phyloP scores from a whole-genome alignment of 306 rosid genomes.

The Vachellia collinsii region DNA sequence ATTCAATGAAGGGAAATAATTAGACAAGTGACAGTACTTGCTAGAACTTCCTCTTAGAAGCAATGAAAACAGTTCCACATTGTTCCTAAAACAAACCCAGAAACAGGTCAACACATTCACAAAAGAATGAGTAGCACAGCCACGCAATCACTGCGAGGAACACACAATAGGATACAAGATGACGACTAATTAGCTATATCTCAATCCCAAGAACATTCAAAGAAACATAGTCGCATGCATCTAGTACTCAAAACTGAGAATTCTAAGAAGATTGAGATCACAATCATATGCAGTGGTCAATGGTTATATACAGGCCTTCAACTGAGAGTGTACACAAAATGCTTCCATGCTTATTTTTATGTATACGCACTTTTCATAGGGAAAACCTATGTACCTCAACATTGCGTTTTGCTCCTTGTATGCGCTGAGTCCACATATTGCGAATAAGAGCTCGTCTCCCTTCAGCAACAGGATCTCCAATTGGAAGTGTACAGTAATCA shows the following conservation, averaged over 20 bases:
- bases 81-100: background rate
- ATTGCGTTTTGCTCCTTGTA: conserved; percentile 90
- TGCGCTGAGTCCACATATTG: conserved; percentile 99
- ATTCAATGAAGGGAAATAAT: conserved; percentile 35
- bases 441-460: conserved; percentile 92
- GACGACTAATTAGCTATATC: conserved; percentile 19
- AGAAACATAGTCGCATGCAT: conserved; percentile 12
- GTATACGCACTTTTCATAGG: conserved; percentile 9
- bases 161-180: background rate
- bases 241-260: conserved; percentile 7
- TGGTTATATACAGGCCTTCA: conserved; percentile 6
- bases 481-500: conserved; percentile 91
- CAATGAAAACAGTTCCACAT: background rate
- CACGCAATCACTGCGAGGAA: background rate
- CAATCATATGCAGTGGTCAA: background rate
- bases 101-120: background rate
- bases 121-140: background rate
- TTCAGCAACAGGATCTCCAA: conserved; percentile 73
- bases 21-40: background rate
- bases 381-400: conserved; percentile 70
- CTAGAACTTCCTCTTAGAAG: background rate
- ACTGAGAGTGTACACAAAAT: conserved; percentile 29
- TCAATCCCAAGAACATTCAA: conserved; percentile 5
- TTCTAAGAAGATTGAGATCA: background rate
- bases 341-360: background rate